Evolutionary conservation across 495 filamentous ascomycete species (phyloP).

Genomic region (Aspergillus panamensis): DNA sequence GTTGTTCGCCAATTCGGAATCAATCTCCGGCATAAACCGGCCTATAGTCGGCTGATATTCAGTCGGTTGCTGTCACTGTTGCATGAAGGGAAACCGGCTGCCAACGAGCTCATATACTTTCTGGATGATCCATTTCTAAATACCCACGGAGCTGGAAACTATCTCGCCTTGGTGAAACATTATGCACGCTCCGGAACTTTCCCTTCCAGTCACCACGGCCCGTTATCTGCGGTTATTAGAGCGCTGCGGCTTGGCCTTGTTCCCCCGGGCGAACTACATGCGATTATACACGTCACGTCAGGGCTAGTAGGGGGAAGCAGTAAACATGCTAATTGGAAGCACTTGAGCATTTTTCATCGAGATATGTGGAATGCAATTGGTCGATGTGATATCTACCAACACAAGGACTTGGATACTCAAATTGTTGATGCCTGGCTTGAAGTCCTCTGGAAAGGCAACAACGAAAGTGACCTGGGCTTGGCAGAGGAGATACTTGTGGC

Average conservation of each 20-base stretch:
- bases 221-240: conserved; percentile 31
- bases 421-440: conserved; percentile 35
- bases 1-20: conserved; percentile 29
- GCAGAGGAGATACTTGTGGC: conserved; percentile 34
- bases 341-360: conserved; percentile 25
- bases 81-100: background rate
- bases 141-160: conserved; percentile 40
- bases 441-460: conserved; percentile 20
- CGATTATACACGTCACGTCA: conserved; percentile 30
- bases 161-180: conserved; percentile 26
- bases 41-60: conserved; percentile 43
- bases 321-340: background rate
- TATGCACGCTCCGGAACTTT: conserved; percentile 17
- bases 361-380: conserved; percentile 43
- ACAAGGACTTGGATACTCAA: conserved; percentile 30
- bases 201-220: conserved; percentile 10
- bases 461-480: conserved; percentile 21
- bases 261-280: conserved; percentile 33
- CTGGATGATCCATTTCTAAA: conserved; percentile 44
- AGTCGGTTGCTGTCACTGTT: conserved; percentile 29
- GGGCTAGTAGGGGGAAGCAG: background rate
- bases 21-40: conserved; percentile 38
- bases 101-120: conserved; percentile 36
- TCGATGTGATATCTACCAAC: conserved; percentile 34
- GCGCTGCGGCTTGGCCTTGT: conserved; percentile 41